Evolutionary conservation across 306 rosid species (phyloP).

Genomic region (Lathyrus sativus): DNA sequence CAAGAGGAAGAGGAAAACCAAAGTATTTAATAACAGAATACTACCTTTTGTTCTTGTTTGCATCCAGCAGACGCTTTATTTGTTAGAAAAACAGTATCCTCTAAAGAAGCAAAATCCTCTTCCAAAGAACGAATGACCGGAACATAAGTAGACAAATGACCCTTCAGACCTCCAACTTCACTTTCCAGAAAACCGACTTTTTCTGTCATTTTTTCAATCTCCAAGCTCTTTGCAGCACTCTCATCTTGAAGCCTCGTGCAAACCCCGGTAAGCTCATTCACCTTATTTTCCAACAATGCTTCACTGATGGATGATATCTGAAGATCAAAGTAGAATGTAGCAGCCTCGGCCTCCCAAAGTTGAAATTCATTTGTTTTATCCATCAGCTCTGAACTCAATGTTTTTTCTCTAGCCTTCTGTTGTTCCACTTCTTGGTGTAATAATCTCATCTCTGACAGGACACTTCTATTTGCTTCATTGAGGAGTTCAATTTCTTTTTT

Average conservation of each 20-base stretch:
- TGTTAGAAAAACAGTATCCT: slow-evolving; percentile 52
- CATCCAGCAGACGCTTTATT: slow-evolving; percentile 40
- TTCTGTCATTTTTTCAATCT: slow-evolving; percentile 62
- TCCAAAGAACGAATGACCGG: slow-evolving; percentile 76
- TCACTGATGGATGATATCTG: slow-evolving; percentile 82
- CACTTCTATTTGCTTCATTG: slow-evolving; percentile 52
- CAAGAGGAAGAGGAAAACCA: slow-evolving; percentile 10
- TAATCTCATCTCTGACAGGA: slow-evolving; percentile 57
- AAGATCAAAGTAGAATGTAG: slow-evolving; percentile 85
- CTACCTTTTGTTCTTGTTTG: slow-evolving; percentile 55
- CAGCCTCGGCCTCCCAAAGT: slow-evolving; percentile 96
- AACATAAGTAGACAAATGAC: slow-evolving; percentile 66
- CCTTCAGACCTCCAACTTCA: slow-evolving; percentile 69
- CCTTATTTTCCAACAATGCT: slow-evolving; percentile 79
- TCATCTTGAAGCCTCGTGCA: slow-evolving; percentile 70
- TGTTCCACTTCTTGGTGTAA: slow-evolving; percentile 68
- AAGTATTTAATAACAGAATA: slow-evolving; percentile 7
- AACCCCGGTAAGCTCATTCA: slow-evolving; percentile 72
- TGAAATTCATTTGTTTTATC: slow-evolving; percentile 77
- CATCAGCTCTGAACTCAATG: slow-evolving; percentile 70
- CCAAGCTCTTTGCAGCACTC: slow-evolving; percentile 56
- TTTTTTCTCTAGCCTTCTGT: slow-evolving; percentile 66
- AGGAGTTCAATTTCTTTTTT: slow-evolving; percentile 65
- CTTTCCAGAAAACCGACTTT: slow-evolving; percentile 60
- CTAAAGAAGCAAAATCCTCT: slow-evolving; percentile 76